A percentile compares a stretch with the other conserved stretches of the same genome.
Evolutionary conservation across 495 filamentous ascomycete genomes (phyloP).

Genomic region (Tetracladium setigerum): DNA sequence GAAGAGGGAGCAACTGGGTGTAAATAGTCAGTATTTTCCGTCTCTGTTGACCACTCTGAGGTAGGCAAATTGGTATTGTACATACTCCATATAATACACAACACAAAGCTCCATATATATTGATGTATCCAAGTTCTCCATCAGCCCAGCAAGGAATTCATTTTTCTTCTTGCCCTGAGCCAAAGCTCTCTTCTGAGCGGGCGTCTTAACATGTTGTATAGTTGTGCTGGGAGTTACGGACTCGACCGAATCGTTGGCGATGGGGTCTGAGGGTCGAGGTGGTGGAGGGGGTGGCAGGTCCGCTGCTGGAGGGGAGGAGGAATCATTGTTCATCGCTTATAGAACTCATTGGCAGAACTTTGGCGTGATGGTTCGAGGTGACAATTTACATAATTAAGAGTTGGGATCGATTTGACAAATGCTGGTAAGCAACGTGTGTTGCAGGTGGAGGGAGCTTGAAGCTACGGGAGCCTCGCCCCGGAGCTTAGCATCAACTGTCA

Average conservation of each 20-base stretch:
- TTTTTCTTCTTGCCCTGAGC: conserved; percentile 47
- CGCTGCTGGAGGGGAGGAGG: conserved; percentile 45
- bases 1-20: conserved; percentile 65
- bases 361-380: not conserved
- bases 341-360: conserved; percentile 28
- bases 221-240: conserved; percentile 20
- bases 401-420: too few relatives aligned
- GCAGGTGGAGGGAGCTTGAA: too few relatives aligned
- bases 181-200: conserved; percentile 33
- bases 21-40: not conserved
- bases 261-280: conserved; percentile 18
- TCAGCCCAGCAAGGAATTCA: conserved; percentile 60
- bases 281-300: conserved; percentile 24
- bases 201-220: conserved; percentile 17
- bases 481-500: too few relatives aligned
- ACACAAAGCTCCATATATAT: conserved; percentile 74
- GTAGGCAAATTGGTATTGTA: not conserved
- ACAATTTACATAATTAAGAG: not conserved
- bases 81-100: conserved; percentile 89
- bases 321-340: conserved; percentile 60
- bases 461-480: too few relatives aligned
- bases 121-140: conserved; percentile 69
- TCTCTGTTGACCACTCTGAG: not conserved
- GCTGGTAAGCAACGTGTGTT: too few relatives aligned
- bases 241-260: conserved; percentile 23